phyloP scores from a whole-genome alignment of 2,329 filamentous ascomycete genomes.

The Aspergillus sp. region DNA sequence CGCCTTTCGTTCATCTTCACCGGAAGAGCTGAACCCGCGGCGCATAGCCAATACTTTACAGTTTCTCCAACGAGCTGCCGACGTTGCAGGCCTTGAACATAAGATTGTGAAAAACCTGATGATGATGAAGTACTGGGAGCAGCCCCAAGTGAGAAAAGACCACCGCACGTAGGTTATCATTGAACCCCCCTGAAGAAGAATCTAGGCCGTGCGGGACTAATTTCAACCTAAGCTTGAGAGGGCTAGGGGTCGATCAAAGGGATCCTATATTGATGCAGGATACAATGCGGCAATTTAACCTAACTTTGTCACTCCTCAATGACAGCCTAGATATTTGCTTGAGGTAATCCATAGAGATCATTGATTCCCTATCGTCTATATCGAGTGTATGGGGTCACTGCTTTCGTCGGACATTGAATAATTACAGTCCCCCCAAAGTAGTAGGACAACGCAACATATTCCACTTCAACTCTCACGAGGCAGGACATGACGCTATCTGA shows the following conservation, averaged over 20 bases:
- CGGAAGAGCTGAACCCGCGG: constrained; percentile 40
- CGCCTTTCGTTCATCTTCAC: constrained; percentile 43
- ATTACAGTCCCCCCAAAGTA: background rate
- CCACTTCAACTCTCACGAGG: background rate
- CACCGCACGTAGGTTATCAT: constrained; percentile 33
- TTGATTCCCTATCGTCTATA: background rate
- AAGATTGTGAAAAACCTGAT: constrained; percentile 51
- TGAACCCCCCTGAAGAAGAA: background rate
- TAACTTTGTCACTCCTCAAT: constrained; percentile 50
- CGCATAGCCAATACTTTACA: constrained; percentile 48
- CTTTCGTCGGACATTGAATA: background rate
- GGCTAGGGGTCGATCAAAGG: constrained; percentile 29
- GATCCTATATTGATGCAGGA: constrained; percentile 36
- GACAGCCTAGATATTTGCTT: constrained; percentile 52
- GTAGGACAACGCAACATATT: background rate
- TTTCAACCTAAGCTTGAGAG: constrained; percentile 30
- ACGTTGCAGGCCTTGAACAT: constrained; percentile 47
- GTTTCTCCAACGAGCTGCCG: constrained; percentile 48
- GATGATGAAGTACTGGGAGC: constrained; percentile 47
- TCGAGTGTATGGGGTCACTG: background rate
- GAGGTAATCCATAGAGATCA: constrained; percentile 11
- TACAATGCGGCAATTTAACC: constrained; percentile 45
- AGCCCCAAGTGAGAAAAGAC: constrained; percentile 33
- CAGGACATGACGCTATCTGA: background rate
- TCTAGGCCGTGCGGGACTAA: constrained; percentile 22